phyloP scores from a whole-genome alignment of 192 early-diverging fungal genomes.

The Tieghemiomyces parasiticus region DNA sequence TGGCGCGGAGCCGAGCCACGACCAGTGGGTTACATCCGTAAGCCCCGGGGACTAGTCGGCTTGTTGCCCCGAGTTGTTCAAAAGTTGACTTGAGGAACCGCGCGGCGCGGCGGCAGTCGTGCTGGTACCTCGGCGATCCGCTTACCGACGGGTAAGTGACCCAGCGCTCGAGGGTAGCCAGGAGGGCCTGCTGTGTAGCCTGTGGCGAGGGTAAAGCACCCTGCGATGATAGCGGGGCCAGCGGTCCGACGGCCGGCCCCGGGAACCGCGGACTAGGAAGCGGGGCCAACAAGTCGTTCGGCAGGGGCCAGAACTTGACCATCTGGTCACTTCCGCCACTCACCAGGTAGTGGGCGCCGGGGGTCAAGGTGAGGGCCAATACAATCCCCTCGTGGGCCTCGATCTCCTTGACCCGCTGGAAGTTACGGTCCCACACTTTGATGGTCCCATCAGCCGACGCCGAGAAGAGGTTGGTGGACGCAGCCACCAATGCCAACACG shows the following conservation, averaged over 20 bases:
- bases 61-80: constrained; percentile 50
- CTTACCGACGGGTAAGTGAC: constrained; percentile 48
- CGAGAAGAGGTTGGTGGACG: constrained; percentile 31
- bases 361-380: constrained; percentile 34
- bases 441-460: constrained; percentile 54
- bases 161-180: constrained; percentile 53
- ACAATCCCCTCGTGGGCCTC: constrained; percentile 36
- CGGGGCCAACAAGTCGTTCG: not conserved
- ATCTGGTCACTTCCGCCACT: constrained; percentile 42
- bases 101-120: constrained; percentile 56
- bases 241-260: not conserved
- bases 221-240: not conserved
- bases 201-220: constrained; percentile 11
- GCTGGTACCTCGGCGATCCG: constrained; percentile 45
- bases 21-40: constrained; percentile 52
- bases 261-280: not conserved
- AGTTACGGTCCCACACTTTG: constrained; percentile 48
- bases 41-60: constrained; percentile 38
- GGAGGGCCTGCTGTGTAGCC: constrained; percentile 21
- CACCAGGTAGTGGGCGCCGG: constrained; percentile 33
- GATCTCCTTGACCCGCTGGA: constrained; percentile 35
- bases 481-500: constrained; percentile 36
- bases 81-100: constrained; percentile 51
- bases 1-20: constrained; percentile 40
- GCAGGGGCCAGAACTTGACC: constrained; percentile 41